Evolutionary conservation across 805 yeast genomes (phyloP).

Genomic region (Yueomyces sinensis): DNA sequence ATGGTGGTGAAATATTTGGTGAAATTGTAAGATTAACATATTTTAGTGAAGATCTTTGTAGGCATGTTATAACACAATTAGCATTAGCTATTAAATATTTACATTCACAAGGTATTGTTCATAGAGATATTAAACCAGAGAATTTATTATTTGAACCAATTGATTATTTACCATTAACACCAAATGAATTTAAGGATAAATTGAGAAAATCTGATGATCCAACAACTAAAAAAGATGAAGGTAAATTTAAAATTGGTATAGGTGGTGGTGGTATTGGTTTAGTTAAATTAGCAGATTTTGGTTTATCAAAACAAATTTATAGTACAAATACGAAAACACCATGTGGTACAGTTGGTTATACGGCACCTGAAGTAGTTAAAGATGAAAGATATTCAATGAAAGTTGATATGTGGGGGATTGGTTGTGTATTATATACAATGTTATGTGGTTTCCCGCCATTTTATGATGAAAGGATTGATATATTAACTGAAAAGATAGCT

Average conservation of each 20-base stretch:
- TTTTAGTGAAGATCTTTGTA: conserved; percentile 48
- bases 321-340: conserved; percentile 88
- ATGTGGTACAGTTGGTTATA: conserved; percentile 96
- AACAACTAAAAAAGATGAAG: conserved; percentile 69
- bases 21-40: conserved; percentile 56
- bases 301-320: conserved; percentile 82
- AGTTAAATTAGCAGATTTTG: conserved; percentile 91
- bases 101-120: conserved; percentile 69
- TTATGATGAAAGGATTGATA: conserved; percentile 58
- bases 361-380: conserved; percentile 95
- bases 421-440: conserved; percentile 87
- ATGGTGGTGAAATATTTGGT: conserved; percentile 67
- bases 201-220: conserved; percentile 57
- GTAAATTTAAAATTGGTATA: conserved; percentile 59
- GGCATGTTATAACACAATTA: conserved; percentile 52
- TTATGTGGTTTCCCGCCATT: conserved; percentile 98
- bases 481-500: conserved; percentile 54
- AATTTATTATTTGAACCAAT: conserved; percentile 56
- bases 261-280: conserved; percentile 91
- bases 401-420: conserved; percentile 98
- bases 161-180: conserved; percentile 31
- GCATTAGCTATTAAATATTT: conserved; percentile 53
- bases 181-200: conserved; percentile 7
- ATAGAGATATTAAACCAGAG: conserved; percentile 76
- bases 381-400: conserved; percentile 87